These are phyloP conservation scores for Datisca glomerata DNA, from an alignment of 306 rosid species.

Conservation along the genomic window DNA sequence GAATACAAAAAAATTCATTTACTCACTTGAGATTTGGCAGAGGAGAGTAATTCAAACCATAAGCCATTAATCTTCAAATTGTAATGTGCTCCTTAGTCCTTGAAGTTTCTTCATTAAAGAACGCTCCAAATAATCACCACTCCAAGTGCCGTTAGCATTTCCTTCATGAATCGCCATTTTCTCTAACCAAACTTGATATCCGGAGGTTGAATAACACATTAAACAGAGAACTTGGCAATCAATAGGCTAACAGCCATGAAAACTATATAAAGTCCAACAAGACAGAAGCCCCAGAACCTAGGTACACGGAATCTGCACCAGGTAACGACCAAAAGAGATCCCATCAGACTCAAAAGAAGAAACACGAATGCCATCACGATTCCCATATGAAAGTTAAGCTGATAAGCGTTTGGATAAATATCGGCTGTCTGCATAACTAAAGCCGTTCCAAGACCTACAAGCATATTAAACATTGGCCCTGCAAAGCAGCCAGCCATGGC, in stretches of 20 bases:
- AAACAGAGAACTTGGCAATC: slow-evolving; percentile 58
- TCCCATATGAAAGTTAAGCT: slow-evolving; percentile 68
- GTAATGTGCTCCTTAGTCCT: no score
- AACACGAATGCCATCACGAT: slow-evolving; percentile 80
- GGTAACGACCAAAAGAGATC: slow-evolving; percentile 76
- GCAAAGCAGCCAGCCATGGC: slow-evolving; percentile 99
- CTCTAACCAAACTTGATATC: no score
- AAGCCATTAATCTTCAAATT: no score
- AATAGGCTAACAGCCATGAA: slow-evolving; percentile 63
- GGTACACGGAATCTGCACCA: slow-evolving; percentile 96
- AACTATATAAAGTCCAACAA: slow-evolving; percentile 63
- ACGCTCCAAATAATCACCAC: no score
- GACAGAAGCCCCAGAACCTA: slow-evolving; percentile 89
- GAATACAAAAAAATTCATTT: no score
- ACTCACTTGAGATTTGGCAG: no score
- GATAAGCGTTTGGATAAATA: slow-evolving; percentile 60
- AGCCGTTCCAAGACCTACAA: slow-evolving; percentile 85
- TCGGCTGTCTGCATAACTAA: slow-evolving; percentile 71
- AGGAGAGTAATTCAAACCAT: no score
- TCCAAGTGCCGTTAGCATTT: no score
- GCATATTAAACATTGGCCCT: slow-evolving; percentile 98
- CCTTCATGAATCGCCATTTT: no score
- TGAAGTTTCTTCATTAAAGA: no score
- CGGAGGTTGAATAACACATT: no score
- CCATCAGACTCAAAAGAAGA: slow-evolving; percentile 86